Base-by-base conservation (phyloP, 2,329 filamentous ascomycete species). In the Cercospora berteroae region DNA sequence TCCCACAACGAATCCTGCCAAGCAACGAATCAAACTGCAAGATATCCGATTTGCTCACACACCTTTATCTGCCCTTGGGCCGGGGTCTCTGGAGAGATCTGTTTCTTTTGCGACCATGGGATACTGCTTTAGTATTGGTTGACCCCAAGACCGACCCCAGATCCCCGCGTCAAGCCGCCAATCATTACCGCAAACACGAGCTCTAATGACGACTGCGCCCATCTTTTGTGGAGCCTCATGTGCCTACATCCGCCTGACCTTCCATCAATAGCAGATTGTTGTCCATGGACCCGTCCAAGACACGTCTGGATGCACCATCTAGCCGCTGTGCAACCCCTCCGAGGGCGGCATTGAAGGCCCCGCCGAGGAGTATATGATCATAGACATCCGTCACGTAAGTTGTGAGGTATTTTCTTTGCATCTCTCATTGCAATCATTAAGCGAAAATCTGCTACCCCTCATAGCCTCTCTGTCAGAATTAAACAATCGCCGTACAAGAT, bases 401-500 rank as follows among this genome's bases (percentile, higher is more conserved):
- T 12, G n/a, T 39, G 20, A 25, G 20, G 39, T 27, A 36, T 39
- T 27, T 27, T 5, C 25, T 16, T 25, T 67, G 29, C 50, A 63
- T 18, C 39, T 44, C 39, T 44, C 39, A 23, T 57, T 31, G 61
- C 58, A 65, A 69, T 44, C 63, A 69, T 69, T 65, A 68, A 71
- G 59, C 69, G 69, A 13, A 71, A 71, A 66, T 36, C 50, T 29
- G 33, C 36, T 36, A 20, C 20, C 31, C 31, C 62, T 18, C 67
- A 67, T 33, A 63, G 31, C 25, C 61, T 71, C 50, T 44, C 67
- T 16, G 52, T 60, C 59, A 64, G 69, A 58, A 64, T 27, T 42
- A 71, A 70, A 27, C 20, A 58, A 18, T 71, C 67, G 16, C 64
- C 69, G n/a, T 64, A 65, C 68, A 74, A 67, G 39, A 74, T 75